Evolutionary conservation across 202 grass and related monocot species (phyloP), one percentile per base, ranked within the genome.

Genomic region (Dendrocalamus latiflorus): DNA sequence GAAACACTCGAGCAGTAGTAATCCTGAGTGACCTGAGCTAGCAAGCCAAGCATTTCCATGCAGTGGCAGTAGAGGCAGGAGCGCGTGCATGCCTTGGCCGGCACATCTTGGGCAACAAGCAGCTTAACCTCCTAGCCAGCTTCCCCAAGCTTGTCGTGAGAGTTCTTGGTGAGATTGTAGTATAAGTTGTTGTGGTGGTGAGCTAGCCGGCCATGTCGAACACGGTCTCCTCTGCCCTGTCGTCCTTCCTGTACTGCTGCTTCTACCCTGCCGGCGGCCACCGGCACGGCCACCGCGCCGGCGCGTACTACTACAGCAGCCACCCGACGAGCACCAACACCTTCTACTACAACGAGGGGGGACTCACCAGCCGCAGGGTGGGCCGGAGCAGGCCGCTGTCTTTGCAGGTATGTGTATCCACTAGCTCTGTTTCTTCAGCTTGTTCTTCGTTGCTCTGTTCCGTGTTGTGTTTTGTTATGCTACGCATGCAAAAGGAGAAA

Each of bases 231-330:
- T 94, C 92, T 1, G 78, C 82, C 2, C 34, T 94, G 83, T 92
- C 92, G 55, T 90, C 90, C 16, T 85, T 94, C 76, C 80, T 94
- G 71, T 71, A 87, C 56, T 89, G 89, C 62, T 94, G 92, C 83
- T 91, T 88, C 84, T 77, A 88, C 64, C 89, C 81, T 12, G 14
- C 48, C 26, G 77, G 84, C 55, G 84, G 90, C 16, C 77, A 59
- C 84, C 69, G 80, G 30, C 76, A 89, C 80, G 50, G 79, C 12
- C 84, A 90, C 88, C 88, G 80, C 84, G 83, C 60, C 62, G 86
- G 84, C 47, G 87, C 94, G 4, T 88, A 97, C 85, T 90, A 90
- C 86, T 87, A 97, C 84, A 91, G 81, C 84, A 88, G 76, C 83
- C 92, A 91, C 83, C 83, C 86, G 22, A 92, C 89, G 79, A 70